Evolutionary conservation across 2,329 filamentous ascomycete genomes (phyloP).

Genomic region (Metarhizium brunneum): DNA sequence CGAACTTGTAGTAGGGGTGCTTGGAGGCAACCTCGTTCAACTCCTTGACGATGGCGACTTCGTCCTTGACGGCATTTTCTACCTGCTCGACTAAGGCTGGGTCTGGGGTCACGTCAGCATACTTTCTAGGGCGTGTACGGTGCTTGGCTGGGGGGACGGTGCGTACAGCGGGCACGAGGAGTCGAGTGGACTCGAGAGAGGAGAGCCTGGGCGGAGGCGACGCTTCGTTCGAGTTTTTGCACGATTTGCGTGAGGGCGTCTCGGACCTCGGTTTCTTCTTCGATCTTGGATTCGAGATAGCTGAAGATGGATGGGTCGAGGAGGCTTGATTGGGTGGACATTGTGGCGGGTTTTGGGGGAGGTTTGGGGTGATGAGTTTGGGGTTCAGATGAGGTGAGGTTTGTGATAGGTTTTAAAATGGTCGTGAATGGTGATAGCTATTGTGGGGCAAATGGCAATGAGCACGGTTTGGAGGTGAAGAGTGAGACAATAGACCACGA

Average conservation of each 20-base stretch:
- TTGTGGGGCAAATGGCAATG: too few relatives aligned
- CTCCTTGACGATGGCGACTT: slow-evolving; percentile 61
- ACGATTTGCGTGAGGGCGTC: slow-evolving; percentile 79
- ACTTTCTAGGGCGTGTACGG: background rate
- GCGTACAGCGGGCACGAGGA: slow-evolving; percentile 47
- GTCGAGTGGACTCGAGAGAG: slow-evolving; percentile 88
- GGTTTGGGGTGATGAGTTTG: background rate
- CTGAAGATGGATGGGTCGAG: slow-evolving; percentile 79
- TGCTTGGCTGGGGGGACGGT: background rate
- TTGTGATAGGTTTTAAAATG: slow-evolving; percentile 5
- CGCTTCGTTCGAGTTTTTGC: slow-evolving; percentile 74
- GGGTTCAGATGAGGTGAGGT: background rate
- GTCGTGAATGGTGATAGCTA: too few relatives aligned
- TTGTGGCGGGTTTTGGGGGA: slow-evolving; percentile 9
- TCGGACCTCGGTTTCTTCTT: slow-evolving; percentile 73
- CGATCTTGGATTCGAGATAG: slow-evolving; percentile 78
- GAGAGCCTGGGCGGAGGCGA: slow-evolving; percentile 69
- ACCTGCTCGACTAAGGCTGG: slow-evolving; percentile 59
- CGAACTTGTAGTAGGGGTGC: slow-evolving; percentile 91
- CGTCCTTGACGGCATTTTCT: slow-evolving; percentile 60
- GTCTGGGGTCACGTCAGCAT: slow-evolving; percentile 31
- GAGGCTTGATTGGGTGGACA: slow-evolving; percentile 25
- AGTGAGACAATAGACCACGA: too few relatives aligned
- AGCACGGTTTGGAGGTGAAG: too few relatives aligned
- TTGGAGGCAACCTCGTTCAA: slow-evolving; percentile 67